Percentiles rank a stretch among this genome's conserved stretches.
phyloP scores from a whole-genome alignment of 106 monocot species.

The Agapanthus africanus region DNA sequence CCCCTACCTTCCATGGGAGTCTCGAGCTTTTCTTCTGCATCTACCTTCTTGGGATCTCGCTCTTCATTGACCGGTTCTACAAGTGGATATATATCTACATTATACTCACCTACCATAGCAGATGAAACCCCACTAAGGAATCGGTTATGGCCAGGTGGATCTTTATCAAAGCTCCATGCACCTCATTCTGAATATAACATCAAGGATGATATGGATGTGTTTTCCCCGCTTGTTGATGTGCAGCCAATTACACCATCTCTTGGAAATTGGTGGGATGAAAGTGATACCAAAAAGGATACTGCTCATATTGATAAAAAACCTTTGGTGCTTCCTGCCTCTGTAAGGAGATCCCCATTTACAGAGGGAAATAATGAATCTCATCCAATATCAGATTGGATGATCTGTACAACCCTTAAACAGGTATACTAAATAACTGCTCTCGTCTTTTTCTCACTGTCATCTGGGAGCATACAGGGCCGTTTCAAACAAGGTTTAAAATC shows the following conservation, averaged over 20 bases:
- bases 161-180: slow-evolving; percentile 68
- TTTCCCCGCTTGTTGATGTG: slow-evolving; percentile 95
- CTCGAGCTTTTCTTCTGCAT: slow-evolving; percentile 32
- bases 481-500: no score
- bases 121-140: slow-evolving; percentile 59
- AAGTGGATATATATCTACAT: slow-evolving; percentile 29
- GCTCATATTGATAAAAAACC: slow-evolving; percentile 37
- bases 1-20: slow-evolving; percentile 59
- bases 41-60: slow-evolving; percentile 24
- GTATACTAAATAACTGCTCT: slow-evolving; percentile 21
- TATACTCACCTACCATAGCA: slow-evolving; percentile 13
- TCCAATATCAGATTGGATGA: slow-evolving; percentile 62
- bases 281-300: slow-evolving; percentile 41
- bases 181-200: slow-evolving; percentile 38
- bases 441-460: background rate
- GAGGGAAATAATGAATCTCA: slow-evolving; percentile 38
- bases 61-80: slow-evolving; percentile 26
- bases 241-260: slow-evolving; percentile 91
- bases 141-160: slow-evolving; percentile 37
- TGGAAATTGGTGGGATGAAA: slow-evolving; percentile 63
- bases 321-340: slow-evolving; percentile 24
- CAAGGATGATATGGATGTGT: slow-evolving; percentile 99
- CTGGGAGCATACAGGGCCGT: no score
- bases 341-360: slow-evolving; percentile 34
- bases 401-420: slow-evolving; percentile 37